Evolutionary conservation across 176 grass and related monocot genomes (phyloP).

Genomic region (Miscanthus lutarioriparius): DNA sequence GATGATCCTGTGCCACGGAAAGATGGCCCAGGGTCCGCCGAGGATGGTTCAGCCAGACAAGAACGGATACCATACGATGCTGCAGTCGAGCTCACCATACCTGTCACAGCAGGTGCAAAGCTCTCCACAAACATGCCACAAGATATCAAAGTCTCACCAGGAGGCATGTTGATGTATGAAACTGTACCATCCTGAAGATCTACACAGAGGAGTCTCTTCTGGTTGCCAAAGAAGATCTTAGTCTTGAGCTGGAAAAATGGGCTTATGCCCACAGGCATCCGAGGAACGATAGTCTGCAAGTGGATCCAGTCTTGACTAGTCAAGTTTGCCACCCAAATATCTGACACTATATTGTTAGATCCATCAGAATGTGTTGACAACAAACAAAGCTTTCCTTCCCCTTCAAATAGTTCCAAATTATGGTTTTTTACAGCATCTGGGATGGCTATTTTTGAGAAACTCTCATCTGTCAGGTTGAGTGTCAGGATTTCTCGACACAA

Average conservation of each 20-base stretch:
- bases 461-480: conserved; percentile 42
- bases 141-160: conserved; percentile 36
- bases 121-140: conserved; percentile 53
- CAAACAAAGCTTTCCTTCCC: conserved; percentile 45
- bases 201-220: conserved; percentile 31
- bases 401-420: conserved; percentile 39
- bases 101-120: conserved; percentile 29
- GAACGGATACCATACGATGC: neutral
- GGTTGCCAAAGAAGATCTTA: conserved; percentile 42
- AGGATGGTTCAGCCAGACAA: neutral
- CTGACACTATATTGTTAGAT: conserved; percentile 14
- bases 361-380: conserved; percentile 29
- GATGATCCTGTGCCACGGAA: conserved; percentile 17
- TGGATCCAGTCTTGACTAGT: conserved; percentile 21
- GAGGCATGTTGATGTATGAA: conserved; percentile 37
- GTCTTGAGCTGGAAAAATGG: conserved; percentile 40
- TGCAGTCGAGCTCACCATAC: conserved; percentile 26
- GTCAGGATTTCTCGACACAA: conserved; percentile 33
- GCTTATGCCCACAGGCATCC: conserved; percentile 20
- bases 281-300: conserved; percentile 1
- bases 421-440: conserved; percentile 36
- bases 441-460: conserved; percentile 25
- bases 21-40: conserved; percentile 26
- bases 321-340: conserved; percentile 41
- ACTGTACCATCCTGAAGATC: conserved; percentile 36